A percentile compares a stretch with the other conserved stretches of the same genome.
phyloP scores from a whole-genome alignment of 1,284 basidiomycete genomes.

The Vanrija sp. region DNA sequence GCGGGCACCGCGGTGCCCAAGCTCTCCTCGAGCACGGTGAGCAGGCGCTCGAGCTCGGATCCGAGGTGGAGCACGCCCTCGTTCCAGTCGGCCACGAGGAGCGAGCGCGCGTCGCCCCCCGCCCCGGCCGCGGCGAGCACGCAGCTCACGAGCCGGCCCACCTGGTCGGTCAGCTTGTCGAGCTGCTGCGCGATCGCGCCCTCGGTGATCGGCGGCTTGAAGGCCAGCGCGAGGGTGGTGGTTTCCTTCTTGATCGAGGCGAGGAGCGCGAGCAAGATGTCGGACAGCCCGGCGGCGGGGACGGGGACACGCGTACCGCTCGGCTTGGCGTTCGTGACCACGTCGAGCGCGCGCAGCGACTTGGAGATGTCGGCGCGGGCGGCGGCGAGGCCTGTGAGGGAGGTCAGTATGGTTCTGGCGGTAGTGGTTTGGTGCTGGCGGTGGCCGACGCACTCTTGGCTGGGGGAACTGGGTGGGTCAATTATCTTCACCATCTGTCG shows the following conservation, averaged over 20 bases:
- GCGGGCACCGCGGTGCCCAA: background rate
- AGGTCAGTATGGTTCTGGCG: too few species aligned
- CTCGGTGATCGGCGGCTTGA: conserved; percentile 40
- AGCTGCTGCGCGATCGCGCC: conserved; percentile 31
- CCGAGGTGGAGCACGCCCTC: conserved; percentile 25
- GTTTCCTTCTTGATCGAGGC: conserved; percentile 21
- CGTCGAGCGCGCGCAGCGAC: conserved; percentile 3
- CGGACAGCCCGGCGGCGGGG: conserved; percentile 22
- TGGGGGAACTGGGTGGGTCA: too few species aligned
- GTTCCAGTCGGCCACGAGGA: conserved; percentile 33
- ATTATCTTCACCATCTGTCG: too few species aligned
- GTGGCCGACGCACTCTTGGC: too few species aligned
- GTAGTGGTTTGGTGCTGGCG: background rate
- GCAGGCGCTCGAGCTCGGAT: conserved; percentile 20
- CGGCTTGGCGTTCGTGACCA: background rate
- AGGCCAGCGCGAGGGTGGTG: conserved; percentile 36
- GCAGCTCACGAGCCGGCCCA: conserved; percentile 31
- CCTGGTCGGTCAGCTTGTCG: conserved; percentile 30
- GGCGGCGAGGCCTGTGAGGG: background rate
- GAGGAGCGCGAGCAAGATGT: conserved; percentile 24
- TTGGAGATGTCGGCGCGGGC: background rate
- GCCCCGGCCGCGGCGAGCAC: conserved; percentile 20
- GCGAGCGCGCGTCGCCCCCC: background rate
- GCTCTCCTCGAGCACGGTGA: conserved; percentile 21
- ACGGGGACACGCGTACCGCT: conserved; percentile 4